Percentiles rank a stretch among this genome's conserved stretches.
Evolutionary conservation across 805 yeast species (phyloP).

Genomic region (Yamadazyma akitaensis): DNA sequence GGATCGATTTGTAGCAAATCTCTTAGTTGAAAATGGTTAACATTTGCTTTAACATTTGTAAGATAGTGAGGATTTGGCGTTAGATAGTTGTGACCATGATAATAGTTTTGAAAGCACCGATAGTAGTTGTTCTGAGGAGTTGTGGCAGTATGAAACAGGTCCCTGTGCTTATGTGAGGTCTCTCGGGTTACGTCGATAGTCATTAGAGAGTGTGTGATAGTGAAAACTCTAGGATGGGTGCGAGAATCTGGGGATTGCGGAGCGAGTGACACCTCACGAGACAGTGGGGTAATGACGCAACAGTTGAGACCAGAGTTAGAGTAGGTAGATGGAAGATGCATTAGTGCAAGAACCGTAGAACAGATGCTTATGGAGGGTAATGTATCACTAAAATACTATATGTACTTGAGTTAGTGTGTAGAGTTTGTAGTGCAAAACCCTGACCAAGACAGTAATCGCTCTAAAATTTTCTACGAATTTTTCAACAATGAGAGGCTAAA

Average conservation of each 20-base stretch:
- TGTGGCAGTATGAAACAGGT: slow-evolving; percentile 2
- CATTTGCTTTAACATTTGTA: slow-evolving; percentile 27
- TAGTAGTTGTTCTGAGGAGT: slow-evolving; percentile 11
- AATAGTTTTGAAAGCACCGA: slow-evolving; percentile 41
- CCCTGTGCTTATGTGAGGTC: slow-evolving; percentile 1
- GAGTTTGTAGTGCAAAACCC: no score
- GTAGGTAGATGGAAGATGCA: background rate
- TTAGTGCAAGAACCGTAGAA: background rate
- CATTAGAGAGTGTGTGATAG: slow-evolving; percentile 6
- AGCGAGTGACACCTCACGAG: background rate
- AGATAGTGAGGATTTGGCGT: slow-evolving; percentile 36
- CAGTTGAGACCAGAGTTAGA: background rate
- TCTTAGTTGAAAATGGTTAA: slow-evolving; percentile 76
- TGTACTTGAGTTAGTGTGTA: no score
- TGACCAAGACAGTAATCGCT: no score
- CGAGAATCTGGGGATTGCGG: slow-evolving; percentile 1
- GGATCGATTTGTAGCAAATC: slow-evolving; percentile 59
- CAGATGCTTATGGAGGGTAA: no score
- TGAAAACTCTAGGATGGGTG: background rate
- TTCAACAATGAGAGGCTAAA: no score
- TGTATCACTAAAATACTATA: no score
- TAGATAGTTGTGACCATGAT: slow-evolving; percentile 36
- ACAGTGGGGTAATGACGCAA: background rate
- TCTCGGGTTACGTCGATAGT: slow-evolving; percentile 12
- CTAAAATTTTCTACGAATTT: no score